Conservation (phyloP, 2,329 filamentous ascomycete species). For the Lecanicillium sp. region DNA sequence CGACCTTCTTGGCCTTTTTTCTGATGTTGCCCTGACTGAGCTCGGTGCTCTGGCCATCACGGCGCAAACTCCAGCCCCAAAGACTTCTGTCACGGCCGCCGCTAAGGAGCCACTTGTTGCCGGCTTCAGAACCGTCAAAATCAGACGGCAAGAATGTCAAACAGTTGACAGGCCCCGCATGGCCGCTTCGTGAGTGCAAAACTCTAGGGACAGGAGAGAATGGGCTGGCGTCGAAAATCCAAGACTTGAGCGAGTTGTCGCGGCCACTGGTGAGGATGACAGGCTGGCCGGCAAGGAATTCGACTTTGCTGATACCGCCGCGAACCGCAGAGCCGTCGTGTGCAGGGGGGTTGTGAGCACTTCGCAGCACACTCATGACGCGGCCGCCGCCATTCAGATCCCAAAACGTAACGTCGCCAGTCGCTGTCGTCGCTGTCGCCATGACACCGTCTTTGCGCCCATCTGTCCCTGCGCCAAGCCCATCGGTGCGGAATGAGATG, state of each 20-base stretch:
- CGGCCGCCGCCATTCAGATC: constrained; percentile 86
- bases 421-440: constrained; percentile 75
- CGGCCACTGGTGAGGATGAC: constrained; percentile 84
- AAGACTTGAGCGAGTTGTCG: constrained; percentile 91
- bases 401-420: constrained; percentile 92
- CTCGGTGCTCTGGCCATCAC: constrained; percentile 89
- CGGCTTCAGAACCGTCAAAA: constrained; percentile 81
- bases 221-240: constrained; percentile 91
- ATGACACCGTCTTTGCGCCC: constrained; percentile 83
- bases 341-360: constrained; percentile 76
- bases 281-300: constrained; percentile 84
- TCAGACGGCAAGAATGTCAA: constrained; percentile 81
- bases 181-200: constrained; percentile 79
- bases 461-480: constrained; percentile 79
- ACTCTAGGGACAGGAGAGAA: constrained; percentile 83
- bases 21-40: constrained; percentile 85
- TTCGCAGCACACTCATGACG: constrained; percentile 78
- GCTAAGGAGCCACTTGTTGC: constrained; percentile 91
- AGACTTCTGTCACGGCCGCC: constrained; percentile 84
- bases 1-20: constrained; percentile 82
- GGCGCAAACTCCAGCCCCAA: constrained; percentile 93
- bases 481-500: constrained; percentile 87
- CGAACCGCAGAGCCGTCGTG: constrained; percentile 48
- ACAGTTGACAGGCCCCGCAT: constrained; percentile 77
- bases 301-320: constrained; percentile 77